phyloP scores from a whole-genome alignment of 2,329 filamentous ascomycete genomes.

The Aspergillus proliferans region DNA sequence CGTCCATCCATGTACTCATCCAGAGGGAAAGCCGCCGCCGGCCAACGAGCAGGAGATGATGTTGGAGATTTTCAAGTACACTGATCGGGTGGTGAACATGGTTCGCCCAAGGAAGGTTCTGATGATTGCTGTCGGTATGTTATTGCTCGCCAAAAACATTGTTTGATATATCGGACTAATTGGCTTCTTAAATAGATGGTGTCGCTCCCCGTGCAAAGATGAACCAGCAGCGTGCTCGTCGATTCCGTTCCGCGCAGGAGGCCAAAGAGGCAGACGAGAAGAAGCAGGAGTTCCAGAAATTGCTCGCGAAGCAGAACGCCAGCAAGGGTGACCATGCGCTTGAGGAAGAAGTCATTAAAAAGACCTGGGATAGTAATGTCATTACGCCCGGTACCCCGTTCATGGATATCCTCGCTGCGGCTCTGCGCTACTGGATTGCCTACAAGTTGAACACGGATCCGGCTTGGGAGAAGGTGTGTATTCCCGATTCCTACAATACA shows the following conservation, averaged over 20 bases:
- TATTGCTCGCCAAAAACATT: background rate
- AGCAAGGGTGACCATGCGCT: slow-evolving; percentile 57
- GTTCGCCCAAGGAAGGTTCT: slow-evolving; percentile 90
- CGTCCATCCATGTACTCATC: slow-evolving; percentile 96
- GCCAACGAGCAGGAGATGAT: slow-evolving; percentile 99
- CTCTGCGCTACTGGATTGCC: slow-evolving; percentile 90
- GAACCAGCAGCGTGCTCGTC: slow-evolving; percentile 96
- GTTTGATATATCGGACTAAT: slow-evolving; percentile 18
- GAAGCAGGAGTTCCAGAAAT: slow-evolving; percentile 77
- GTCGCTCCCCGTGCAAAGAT: slow-evolving; percentile 97
- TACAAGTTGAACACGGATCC: slow-evolving; percentile 98
- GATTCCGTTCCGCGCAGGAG: slow-evolving; percentile 90
- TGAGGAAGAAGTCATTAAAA: slow-evolving; percentile 61
- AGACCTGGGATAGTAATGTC: slow-evolving; percentile 82
- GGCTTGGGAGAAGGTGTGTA: slow-evolving; percentile 69
- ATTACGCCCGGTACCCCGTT: slow-evolving; percentile 97
- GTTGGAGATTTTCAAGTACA: slow-evolving; percentile 96
- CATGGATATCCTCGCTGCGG: slow-evolving; percentile 90
- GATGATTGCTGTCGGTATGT: slow-evolving; percentile 86
- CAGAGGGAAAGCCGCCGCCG: slow-evolving; percentile 84
- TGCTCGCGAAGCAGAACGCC: slow-evolving; percentile 72
- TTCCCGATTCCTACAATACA: background rate
- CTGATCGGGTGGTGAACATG: slow-evolving; percentile 98
- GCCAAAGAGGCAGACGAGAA: slow-evolving; percentile 90
- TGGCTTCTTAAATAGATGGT: slow-evolving; percentile 57